Evolutionary conservation across 495 filamentous ascomycete genomes (phyloP), one percentile per base, ranked within the genome.

Genomic region (Talaromyces wortmannii): DNA sequence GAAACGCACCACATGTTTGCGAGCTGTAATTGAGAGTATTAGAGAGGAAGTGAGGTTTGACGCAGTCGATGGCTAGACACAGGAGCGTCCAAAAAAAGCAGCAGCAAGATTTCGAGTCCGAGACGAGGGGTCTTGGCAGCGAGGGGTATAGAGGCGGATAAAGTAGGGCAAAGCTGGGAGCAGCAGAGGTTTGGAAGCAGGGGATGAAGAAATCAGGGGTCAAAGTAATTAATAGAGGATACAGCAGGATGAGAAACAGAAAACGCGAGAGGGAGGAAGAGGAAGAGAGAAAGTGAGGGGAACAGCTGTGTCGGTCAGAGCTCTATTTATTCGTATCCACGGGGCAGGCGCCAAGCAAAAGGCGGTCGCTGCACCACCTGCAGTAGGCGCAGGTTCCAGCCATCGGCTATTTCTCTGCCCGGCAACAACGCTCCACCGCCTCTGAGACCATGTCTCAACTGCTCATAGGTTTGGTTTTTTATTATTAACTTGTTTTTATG

Each of bases 1-100:
- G 33, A 33, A 23, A 23, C 62, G 56, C 51, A 63, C 62, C 62
- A 64, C 62, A 64, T 64, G 42, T 46, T 62, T 56, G 53, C 48
- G 31, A 33, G 16, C 29, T 15, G 36, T 40, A 40, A 40, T 40
- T 13, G 36, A 40, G 36, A 40, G 8, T 10, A 13, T 13, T 10
- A 40, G 13, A 13, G 13, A 40, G 36, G 36, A 8, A 13, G 13
- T 40, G 36, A 13, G 5, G 36, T 40, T 13, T 40, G 23, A 40
- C 13, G 36, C 36, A 40, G 13, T 40, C 13, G 36, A 40, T 40
- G 36, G 8, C 13, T 40, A 13, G 13, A 40, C 8, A 13, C 8
- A 40, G 36, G 36, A 40, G 36, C 36, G 36, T 13, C 36, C 36
- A 13, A 40, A 10, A 40, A 10, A 40, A 40, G 23, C 23, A 23